Base-by-base conservation (phyloP, 805 yeast genomes). In the Cyberlindnera maritima region DNA sequence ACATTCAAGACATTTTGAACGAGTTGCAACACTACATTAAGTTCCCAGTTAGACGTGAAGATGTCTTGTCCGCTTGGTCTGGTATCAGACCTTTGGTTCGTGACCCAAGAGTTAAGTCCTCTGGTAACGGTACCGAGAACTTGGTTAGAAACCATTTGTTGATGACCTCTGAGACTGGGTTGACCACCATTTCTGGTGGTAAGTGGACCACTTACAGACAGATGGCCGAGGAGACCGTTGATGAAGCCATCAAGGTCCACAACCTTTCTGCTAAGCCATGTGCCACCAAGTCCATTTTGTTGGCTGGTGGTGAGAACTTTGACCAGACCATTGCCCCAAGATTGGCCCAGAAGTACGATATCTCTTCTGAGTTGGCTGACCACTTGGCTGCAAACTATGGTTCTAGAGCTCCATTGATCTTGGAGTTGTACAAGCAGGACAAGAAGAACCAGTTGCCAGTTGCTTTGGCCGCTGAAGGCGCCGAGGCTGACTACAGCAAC, bases 161-260 rank as follows among this genome's bases (percentile, higher is more conserved):
- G 45, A 77, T 85, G 60, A 75, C 80, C 26, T 79, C 95, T 29
- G 81, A 75, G 48, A 75, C 85, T 46, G 94, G 92, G 21, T 77
- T 91, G 57, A 75, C 91, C 34, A 91, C 98, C 34, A 86, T 91
- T 56, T 84, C 96, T 17, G 98, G 97, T 61, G 98, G 98, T 66
- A 91, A 91, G 72, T 91, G 98, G 98, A 91, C 98, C 44, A 91
- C 98, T 32, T 92, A 91, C 74, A 80, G 97, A 72, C 96, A 89
- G 72, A 91, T 91, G 97, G 96, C 97, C 19, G 83, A 91, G 71
- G 96, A 92, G 71, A 88, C 96, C 38, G 83, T 91, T 39, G 83
- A 88, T 66, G 80, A 80, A 56, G 81, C 86, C 44, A 74, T 88
- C 40, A 73, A 79, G 61, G 69, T 70, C 42, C 72, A 75, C 44